A percentile compares a stretch with the other conserved stretches of the same genome.
Evolutionary conservation across 805 yeast genomes (phyloP).

Genomic region (Barnettozyma pratensis): DNA sequence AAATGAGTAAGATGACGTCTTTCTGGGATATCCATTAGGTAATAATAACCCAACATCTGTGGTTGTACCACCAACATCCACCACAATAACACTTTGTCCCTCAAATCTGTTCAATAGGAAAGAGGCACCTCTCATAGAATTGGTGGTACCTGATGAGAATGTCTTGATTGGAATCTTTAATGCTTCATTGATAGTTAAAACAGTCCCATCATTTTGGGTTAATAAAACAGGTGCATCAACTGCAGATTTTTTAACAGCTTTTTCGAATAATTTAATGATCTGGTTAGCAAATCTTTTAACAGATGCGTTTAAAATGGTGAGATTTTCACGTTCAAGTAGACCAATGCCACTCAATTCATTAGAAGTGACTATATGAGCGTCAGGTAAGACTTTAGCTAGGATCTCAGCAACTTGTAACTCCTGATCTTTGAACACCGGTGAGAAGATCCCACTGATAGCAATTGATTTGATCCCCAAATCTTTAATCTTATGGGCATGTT

Average conservation of each 20-base stretch:
- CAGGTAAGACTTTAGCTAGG: slow-evolving; percentile 31
- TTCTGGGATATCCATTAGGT: slow-evolving; percentile 43
- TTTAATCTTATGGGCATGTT: slow-evolving; percentile 30
- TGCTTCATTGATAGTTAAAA: slow-evolving; percentile 38
- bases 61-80: slow-evolving; percentile 48
- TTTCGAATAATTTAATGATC: slow-evolving; percentile 34
- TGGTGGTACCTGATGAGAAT: slow-evolving; percentile 46
- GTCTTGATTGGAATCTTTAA: slow-evolving; percentile 38
- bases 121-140: slow-evolving; percentile 45
- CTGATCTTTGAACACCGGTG: slow-evolving; percentile 34
- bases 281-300: slow-evolving; percentile 37
- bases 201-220: slow-evolving; percentile 48
- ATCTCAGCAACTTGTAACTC: slow-evolving; percentile 32
- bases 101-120: slow-evolving; percentile 27
- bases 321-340: slow-evolving; percentile 41
- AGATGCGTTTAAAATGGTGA: slow-evolving; percentile 42
- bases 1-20: slow-evolving; percentile 37
- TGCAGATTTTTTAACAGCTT: slow-evolving; percentile 33
- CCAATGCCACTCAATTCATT: slow-evolving; percentile 40
- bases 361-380: slow-evolving; percentile 33
- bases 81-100: slow-evolving; percentile 31
- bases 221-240: slow-evolving; percentile 27
- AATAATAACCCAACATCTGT: slow-evolving; percentile 43
- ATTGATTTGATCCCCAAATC: slow-evolving; percentile 30
- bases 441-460: slow-evolving; percentile 38